These are phyloP conservation scores for Arachnomyces sp. DNA, from an alignment of 2,329 filamentous ascomycete species.

Conservation along the genomic window DNA sequence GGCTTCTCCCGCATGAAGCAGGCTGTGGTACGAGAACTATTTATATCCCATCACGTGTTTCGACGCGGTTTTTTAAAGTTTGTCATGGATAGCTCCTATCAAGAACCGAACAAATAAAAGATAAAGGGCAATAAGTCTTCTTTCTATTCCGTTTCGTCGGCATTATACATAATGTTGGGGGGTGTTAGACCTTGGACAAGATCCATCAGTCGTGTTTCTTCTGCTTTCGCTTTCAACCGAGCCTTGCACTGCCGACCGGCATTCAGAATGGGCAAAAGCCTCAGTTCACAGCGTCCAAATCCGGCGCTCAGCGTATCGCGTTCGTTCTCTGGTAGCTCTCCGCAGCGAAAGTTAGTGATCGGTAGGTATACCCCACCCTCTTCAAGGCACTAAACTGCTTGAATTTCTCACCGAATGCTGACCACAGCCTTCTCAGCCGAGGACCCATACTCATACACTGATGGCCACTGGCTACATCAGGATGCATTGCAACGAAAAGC, in stretches of 20 bases:
- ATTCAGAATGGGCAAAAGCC: not conserved
- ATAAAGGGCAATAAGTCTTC: too few relatives aligned
- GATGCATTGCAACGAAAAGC: constrained; percentile 8
- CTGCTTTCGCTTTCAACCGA: not conserved
- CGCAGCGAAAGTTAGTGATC: not conserved
- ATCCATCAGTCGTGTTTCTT: constrained; percentile 1
- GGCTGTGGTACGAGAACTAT: too few relatives aligned
- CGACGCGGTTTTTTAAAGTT: too few relatives aligned
- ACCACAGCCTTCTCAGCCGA: not conserved
- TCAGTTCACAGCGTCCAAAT: not conserved
- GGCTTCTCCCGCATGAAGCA: too few relatives aligned
- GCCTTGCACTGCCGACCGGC: not conserved
- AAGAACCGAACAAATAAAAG: too few relatives aligned
- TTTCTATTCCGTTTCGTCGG: too few relatives aligned
- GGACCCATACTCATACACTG: constrained; percentile 10
- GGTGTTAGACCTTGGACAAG: not conserved
- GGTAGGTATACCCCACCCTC: not conserved
- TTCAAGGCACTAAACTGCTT: constrained; percentile 1
- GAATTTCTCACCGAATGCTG: not conserved
- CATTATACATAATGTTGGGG: not conserved
- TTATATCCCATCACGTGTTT: too few relatives aligned
- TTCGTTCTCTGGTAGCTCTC: constrained; percentile 1
- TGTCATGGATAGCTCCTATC: too few relatives aligned
- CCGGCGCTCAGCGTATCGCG: not conserved
- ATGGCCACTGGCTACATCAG: constrained; percentile 8